A percentile compares a stretch with the other conserved stretches of the same genome.
Evolutionary conservation across 352 stramenopile genomes (phyloP).

Genomic region (Phytopythium oedochilum): DNA sequence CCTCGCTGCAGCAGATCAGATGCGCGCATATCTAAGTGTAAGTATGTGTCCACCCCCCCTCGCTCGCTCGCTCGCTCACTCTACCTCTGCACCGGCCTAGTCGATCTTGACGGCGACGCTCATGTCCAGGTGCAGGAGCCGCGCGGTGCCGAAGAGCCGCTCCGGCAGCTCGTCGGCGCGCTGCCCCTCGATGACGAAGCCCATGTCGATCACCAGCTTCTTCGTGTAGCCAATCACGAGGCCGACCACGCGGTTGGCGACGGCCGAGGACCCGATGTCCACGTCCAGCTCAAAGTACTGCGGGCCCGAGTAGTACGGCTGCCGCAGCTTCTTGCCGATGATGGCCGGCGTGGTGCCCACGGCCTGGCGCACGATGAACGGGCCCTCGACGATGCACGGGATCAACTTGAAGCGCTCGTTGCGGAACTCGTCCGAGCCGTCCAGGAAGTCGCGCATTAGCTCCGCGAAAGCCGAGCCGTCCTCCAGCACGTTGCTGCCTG

Average conservation of each 20-base stretch:
- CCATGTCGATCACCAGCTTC: conserved; percentile 83
- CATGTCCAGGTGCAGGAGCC: conserved; percentile 66
- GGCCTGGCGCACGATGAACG: conserved; percentile 75
- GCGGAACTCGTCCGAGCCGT: conserved; percentile 69
- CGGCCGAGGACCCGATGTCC: conserved; percentile 65
- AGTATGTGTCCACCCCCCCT: neutral
- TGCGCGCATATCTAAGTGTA: neutral
- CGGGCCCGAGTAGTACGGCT: conserved; percentile 52
- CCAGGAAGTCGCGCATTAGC: conserved; percentile 70
- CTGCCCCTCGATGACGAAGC: conserved; percentile 66
- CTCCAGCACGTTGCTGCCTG: conserved; percentile 33
- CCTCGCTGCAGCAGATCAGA: no score
- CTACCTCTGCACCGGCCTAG: neutral
- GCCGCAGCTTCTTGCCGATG: conserved; percentile 72
- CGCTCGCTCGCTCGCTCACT: no score
- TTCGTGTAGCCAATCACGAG: conserved; percentile 71
- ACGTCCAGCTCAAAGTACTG: conserved; percentile 79
- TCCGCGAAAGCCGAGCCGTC: conserved; percentile 62
- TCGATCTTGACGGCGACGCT: conserved; percentile 28
- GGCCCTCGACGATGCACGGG: conserved; percentile 73
- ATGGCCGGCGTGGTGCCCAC: conserved; percentile 68
- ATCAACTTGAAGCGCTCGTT: conserved; percentile 84
- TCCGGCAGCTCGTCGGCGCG: conserved; percentile 62
- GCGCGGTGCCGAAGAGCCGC: conserved; percentile 55
- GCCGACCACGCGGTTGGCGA: conserved; percentile 71